These are phyloP conservation scores for Pseudogymnoascus sp. DNA, from an alignment of 2,329 filamentous ascomycete species.

Conservation along the genomic window DNA sequence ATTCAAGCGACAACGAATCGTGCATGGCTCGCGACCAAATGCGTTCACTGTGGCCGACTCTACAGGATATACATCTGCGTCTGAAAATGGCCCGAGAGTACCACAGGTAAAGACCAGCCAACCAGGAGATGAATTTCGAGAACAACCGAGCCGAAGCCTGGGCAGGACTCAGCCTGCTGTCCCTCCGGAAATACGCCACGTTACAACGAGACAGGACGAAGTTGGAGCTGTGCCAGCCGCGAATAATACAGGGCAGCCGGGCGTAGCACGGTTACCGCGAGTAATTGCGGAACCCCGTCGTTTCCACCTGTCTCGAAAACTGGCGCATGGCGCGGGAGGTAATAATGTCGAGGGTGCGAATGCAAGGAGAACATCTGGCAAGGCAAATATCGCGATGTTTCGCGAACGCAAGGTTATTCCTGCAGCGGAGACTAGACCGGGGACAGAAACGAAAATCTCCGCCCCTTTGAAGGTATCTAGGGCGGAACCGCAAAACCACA, in stretches of 20 bases:
- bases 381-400: constrained; percentile 1
- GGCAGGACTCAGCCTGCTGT: background rate
- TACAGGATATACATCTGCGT: background rate
- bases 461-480: background rate
- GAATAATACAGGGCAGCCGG: background rate
- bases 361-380: background rate
- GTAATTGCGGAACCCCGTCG: constrained; percentile 35
- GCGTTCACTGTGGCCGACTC: background rate
- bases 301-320: constrained; percentile 48
- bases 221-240: constrained; percentile 1
- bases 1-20: constrained; percentile 24
- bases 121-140: constrained; percentile 7
- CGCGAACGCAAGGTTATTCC: constrained; percentile 8
- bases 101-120: constrained; percentile 3
- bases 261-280: background rate
- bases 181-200: background rate
- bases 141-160: constrained; percentile 4
- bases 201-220: background rate
- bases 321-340: constrained; percentile 31
- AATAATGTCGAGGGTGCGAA: background rate
- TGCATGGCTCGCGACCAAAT: background rate
- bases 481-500: constrained; percentile 15
- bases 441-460: background rate
- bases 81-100: constrained; percentile 4
- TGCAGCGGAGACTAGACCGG: background rate